Conservation (phyloP, 495 filamentous ascomycete species). For the Hypoxylon perforatum region DNA sequence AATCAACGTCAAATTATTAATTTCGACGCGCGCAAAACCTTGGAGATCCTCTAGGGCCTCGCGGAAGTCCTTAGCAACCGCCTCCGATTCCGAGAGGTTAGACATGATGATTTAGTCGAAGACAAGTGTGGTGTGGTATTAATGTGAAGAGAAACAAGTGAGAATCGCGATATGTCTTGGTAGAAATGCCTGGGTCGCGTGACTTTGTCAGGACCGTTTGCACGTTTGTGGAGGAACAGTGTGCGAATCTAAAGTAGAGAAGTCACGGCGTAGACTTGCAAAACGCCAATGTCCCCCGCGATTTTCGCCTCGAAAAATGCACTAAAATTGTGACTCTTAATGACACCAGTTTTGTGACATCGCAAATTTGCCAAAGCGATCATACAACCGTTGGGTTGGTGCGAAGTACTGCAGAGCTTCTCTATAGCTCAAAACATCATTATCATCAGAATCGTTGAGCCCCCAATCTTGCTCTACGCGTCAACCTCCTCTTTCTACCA, state of each 20-base stretch:
- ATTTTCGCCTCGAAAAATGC: constrained; percentile 41
- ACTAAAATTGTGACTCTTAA: constrained; percentile 41
- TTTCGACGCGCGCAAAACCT: constrained; percentile 89
- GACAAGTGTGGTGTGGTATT: constrained; percentile 22
- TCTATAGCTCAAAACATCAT: constrained; percentile 38
- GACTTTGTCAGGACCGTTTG: constrained; percentile 13
- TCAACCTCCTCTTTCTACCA: constrained; percentile 26
- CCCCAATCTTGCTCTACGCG: constrained; percentile 19
- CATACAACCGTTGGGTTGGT: constrained; percentile 23
- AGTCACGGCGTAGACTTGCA: constrained; percentile 38
- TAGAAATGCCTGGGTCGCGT: neutral
- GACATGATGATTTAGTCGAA: constrained; percentile 67
- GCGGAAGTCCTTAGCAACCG: constrained; percentile 94
- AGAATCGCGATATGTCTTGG: constrained; percentile 17
- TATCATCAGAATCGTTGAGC: constrained; percentile 29
- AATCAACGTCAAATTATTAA: constrained; percentile 94
- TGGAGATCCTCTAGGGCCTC: constrained; percentile 91
- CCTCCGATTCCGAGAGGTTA: constrained; percentile 76
- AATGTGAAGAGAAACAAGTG: constrained; percentile 15
- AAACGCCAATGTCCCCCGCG: constrained; percentile 26
- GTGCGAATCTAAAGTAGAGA: constrained; percentile 27
- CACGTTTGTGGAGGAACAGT: constrained; percentile 29
- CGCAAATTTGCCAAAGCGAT: constrained; percentile 34
- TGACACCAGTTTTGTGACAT: constrained; percentile 28
- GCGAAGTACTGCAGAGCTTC: constrained; percentile 30